A percentile compares a stretch with the other conserved stretches of the same genome.
phyloP scores from a whole-genome alignment of 345 rosid genomes.

The Excoecaria cochinchinensis region DNA sequence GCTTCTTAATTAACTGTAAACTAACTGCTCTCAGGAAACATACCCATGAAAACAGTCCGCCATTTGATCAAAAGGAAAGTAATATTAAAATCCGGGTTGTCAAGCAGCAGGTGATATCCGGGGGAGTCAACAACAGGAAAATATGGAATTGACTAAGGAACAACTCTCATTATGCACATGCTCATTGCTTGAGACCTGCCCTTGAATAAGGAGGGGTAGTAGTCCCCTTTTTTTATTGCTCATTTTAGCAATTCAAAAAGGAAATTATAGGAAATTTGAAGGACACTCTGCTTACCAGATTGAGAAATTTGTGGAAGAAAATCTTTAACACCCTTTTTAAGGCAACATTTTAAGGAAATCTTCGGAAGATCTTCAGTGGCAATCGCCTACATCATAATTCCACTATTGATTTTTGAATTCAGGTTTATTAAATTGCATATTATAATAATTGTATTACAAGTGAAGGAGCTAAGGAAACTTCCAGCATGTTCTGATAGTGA shows the following conservation, averaged over 20 bases:
- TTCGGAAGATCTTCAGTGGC: background rate
- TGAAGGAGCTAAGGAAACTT: background rate
- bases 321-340: background rate
- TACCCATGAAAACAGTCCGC: too few species aligned
- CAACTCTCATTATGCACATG: constrained; percentile 2
- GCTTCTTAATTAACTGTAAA: too few species aligned
- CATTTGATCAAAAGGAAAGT: too few species aligned
- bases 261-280: background rate
- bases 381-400: background rate
- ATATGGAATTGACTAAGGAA: constrained; percentile 16
- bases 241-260: too few species aligned
- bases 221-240: background rate
- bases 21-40: too few species aligned
- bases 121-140: constrained; percentile 26
- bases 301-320: background rate
- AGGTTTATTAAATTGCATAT: too few species aligned
- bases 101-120: background rate
- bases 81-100: background rate
- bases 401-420: too few species aligned
- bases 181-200: constrained; percentile 28
- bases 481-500: background rate
- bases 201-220: constrained; percentile 1
- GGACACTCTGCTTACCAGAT: background rate
- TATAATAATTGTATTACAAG: background rate
- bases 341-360: background rate